Evolutionary conservation across 805 yeast genomes (phyloP), one percentile per base, ranked within the genome.

Genomic region (Nakazawaea holstii): DNA sequence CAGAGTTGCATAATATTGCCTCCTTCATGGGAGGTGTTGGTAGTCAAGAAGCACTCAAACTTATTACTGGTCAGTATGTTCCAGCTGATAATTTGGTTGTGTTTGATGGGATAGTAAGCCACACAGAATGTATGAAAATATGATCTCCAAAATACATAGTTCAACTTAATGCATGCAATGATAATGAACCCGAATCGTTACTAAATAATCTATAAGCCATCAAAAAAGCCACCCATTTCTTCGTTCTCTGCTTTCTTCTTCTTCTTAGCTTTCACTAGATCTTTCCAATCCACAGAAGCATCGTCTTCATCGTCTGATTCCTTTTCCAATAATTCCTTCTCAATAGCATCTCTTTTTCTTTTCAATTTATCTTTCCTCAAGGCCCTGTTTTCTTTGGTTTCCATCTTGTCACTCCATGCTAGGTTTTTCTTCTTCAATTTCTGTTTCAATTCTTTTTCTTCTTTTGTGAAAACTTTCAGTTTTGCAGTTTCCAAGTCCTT

Each of bases 231-330:
- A 57, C 73, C 79, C 37, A 77, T 58, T 7, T 62, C 69, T 33
- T 57, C 54, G 10, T 51, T 51, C 33, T 46, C 53, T 20, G 62
- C 65, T 62, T 80, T 84, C 53, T 71, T 71, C 63, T 73, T 80
- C 60, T 88, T 91, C 51, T 74, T 80, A 41, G 76, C 76, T 52
- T 79, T 68, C 1, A 92, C 84, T 24, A 84, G 58, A 29, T 85
- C 91, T 65, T 94, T 94, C 99, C 98, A 94, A 65, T 94, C 98
- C 37, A 70, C 76, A 45, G 73, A 77, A 2, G 66, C 65, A 43
- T 76, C 83, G 4, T 59, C 60, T n/a, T 71, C 74, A 26, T 67
- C 72, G 5, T 63, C 70, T 8, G 73, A 70, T 14, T 72, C 67
- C 31, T 72, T 77, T 46, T 69, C 73, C 59, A 64, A 58, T 13